These are phyloP conservation scores for Gossypium mustelinum DNA, from an alignment of 345 rosid species.

Conservation along the genomic window DNA sequence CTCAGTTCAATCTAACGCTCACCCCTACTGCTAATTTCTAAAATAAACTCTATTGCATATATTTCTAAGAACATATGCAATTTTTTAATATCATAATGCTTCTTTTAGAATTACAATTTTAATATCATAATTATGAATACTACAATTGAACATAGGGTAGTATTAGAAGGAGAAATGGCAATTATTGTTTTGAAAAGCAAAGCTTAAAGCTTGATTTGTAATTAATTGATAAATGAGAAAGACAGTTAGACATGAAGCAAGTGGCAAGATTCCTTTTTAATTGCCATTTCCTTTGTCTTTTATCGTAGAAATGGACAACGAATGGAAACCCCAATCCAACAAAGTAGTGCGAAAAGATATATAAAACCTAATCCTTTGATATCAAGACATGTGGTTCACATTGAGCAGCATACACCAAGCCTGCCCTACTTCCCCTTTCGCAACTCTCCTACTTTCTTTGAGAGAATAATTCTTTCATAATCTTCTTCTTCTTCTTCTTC, in stretches of 20 bases:
- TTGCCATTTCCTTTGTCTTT: conserved; percentile 6
- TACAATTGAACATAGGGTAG: background rate
- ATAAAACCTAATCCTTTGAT: conserved; percentile 8
- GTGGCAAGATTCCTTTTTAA: background rate
- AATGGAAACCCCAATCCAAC: background rate
- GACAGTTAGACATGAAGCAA: background rate
- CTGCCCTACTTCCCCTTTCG: background rate
- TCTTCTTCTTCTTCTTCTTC: background rate
- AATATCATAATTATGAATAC: too few species aligned
- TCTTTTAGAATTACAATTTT: too few species aligned
- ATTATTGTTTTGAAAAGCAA: background rate
- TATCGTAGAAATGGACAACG: background rate
- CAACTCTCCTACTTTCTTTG: background rate
- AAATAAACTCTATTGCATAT: too few species aligned
- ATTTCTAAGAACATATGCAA: too few species aligned
- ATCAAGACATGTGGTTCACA: conserved; percentile 19
- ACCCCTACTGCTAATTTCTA: too few species aligned
- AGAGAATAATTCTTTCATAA: background rate
- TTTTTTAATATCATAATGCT: too few species aligned
- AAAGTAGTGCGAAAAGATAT: background rate
- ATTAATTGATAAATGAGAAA: background rate
- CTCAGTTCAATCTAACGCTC: too few species aligned
- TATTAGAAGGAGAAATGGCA: background rate
- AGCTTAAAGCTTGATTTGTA: background rate
- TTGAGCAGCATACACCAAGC: background rate